Evolutionary conservation across 83 land plant species (phyloP).

Genomic region (Larix sibirica): DNA sequence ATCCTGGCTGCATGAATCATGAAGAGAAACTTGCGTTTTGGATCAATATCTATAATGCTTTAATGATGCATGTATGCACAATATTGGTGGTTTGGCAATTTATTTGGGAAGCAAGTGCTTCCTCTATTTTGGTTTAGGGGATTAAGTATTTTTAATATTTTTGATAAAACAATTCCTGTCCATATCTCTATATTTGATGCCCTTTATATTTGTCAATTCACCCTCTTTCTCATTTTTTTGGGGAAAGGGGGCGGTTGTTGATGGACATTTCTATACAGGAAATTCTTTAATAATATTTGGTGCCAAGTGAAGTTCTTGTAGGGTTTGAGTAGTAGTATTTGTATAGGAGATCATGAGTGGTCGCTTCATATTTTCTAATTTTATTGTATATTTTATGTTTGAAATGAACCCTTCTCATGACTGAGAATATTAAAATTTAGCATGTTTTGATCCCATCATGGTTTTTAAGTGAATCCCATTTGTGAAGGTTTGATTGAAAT

Average conservation of each 20-base stretch:
- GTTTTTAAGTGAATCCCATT: background rate
- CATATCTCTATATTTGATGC: background rate
- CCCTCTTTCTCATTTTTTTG: background rate
- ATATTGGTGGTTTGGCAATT: background rate
- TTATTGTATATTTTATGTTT: background rate
- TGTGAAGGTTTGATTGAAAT: background rate
- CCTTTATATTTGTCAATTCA: background rate
- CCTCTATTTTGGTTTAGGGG: background rate
- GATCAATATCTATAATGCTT: conserved; percentile 88
- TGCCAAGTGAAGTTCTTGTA: background rate
- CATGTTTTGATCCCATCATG: background rate
- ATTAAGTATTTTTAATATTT: background rate
- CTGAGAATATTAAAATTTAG: background rate
- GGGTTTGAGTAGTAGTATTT: conserved; percentile 6
- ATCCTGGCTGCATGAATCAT: conserved; percentile 52
- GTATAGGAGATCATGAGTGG: background rate
- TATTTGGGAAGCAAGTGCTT: conserved; percentile 1
- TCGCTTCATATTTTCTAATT: background rate
- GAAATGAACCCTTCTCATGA: background rate
- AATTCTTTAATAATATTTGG: background rate
- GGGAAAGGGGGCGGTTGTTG: background rate
- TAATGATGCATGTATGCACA: conserved; percentile 81
- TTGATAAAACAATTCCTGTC: background rate
- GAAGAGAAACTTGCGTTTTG: conserved; percentile 79
- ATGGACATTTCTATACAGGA: background rate